Evolutionary conservation across 2,329 filamentous ascomycete species (phyloP).

Genomic region (Aspergillus novofumigatus): DNA sequence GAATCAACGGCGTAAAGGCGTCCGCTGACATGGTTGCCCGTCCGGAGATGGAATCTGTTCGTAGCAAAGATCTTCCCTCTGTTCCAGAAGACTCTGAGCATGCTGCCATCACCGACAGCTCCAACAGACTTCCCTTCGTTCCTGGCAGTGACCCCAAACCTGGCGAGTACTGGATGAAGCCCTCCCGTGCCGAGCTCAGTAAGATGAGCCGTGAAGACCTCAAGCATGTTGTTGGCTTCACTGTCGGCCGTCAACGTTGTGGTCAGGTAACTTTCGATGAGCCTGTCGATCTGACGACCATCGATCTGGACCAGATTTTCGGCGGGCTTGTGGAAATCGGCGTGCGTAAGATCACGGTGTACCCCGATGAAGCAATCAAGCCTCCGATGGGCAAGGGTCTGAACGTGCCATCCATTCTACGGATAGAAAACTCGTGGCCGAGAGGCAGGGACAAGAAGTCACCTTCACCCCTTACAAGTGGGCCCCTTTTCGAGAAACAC

Average conservation of each 20-base stretch:
- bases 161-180: slow-evolving; percentile 84
- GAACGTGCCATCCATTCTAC: slow-evolving; percentile 84
- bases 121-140: slow-evolving; percentile 26
- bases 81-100: slow-evolving; percentile 60
- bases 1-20: slow-evolving; percentile 33
- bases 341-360: slow-evolving; percentile 81
- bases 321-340: slow-evolving; percentile 71
- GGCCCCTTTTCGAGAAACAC: slow-evolving; percentile 73
- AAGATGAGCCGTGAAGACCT: slow-evolving; percentile 77
- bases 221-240: slow-evolving; percentile 68
- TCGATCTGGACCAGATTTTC: slow-evolving; percentile 76
- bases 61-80: slow-evolving; percentile 71
- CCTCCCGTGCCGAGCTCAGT: slow-evolving; percentile 68
- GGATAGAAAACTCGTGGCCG: slow-evolving; percentile 91
- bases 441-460: slow-evolving; percentile 60
- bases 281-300: slow-evolving; percentile 74
- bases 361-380: slow-evolving; percentile 70
- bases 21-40: slow-evolving; percentile 29
- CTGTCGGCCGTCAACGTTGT: slow-evolving; percentile 75
- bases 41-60: slow-evolving; percentile 67
- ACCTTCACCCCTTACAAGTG: slow-evolving; percentile 54
- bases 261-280: slow-evolving; percentile 78
- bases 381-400: slow-evolving; percentile 80
- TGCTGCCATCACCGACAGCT: slow-evolving; percentile 35
- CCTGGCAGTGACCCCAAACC: slow-evolving; percentile 50